Evolutionary conservation across 192 early-diverging fungal genomes (phyloP).

Genomic region (Ambispora gerdemannii): DNA sequence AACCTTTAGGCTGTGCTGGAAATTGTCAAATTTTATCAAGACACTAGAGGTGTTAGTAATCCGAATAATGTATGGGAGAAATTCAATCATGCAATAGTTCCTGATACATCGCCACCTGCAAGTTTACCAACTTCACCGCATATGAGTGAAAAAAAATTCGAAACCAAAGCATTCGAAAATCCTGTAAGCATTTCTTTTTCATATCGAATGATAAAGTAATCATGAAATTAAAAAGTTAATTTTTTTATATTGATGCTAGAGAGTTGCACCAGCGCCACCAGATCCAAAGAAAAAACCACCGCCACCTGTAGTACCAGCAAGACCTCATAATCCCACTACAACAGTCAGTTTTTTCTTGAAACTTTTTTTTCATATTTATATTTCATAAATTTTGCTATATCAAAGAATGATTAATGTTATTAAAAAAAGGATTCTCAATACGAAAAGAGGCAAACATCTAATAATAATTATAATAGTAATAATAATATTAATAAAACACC

Average conservation of each 20-base stretch:
- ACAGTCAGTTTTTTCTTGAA: not conserved
- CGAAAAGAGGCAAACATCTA: not conserved
- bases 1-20: conserved; percentile 69
- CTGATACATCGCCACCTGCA: conserved; percentile 22
- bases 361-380: too few species aligned
- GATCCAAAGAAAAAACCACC: conserved; percentile 20
- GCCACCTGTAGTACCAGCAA: conserved; percentile 24
- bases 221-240: not conserved
- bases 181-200: conserved; percentile 36
- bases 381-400: not conserved
- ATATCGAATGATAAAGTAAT: not conserved
- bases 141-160: conserved; percentile 26
- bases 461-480: too few species aligned
- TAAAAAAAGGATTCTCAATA: not conserved
- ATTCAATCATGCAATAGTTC: conserved; percentile 35
- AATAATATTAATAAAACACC: too few species aligned
- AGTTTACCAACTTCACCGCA: conserved; percentile 9
- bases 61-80: conserved; percentile 50
- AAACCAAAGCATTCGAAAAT: too few species aligned
- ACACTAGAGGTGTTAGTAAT: conserved; percentile 44
- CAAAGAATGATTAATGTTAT: not conserved
- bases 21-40: conserved; percentile 81
- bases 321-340: not conserved
- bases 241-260: conserved; percentile 21
- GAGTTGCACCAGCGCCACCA: conserved; percentile 23